Evolutionary conservation across 139 green algal genomes (phyloP), one percentile per base, ranked within the genome.

Genomic region (Micractinium sp.): DNA sequence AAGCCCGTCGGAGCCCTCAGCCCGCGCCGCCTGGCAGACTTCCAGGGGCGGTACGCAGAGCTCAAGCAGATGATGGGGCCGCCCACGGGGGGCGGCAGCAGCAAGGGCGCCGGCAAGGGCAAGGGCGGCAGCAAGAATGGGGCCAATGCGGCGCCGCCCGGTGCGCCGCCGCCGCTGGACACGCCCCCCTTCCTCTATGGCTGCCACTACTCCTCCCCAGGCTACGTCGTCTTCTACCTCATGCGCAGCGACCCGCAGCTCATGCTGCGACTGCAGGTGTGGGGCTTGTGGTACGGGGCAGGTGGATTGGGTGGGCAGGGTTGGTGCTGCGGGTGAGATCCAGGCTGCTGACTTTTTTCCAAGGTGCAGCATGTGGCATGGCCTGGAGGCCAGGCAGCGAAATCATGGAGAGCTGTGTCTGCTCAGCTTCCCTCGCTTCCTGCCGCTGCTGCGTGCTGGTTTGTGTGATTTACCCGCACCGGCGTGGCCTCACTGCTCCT

Each of bases 141-240:
- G 9, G 47, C 7, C 73, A 82, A 33, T 25, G 53, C 77, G 60
- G 53, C 85, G 89, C 63, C 85, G 90, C 91, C 84, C 67, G 84
- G 71, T 82, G 93, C 69, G 92, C 94, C 71, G 75, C 87, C 87
- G 38, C 83, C 86, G 19, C 78, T 91, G 78, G 83, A 88, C 5
- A 85, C 93, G 74, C 94, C 94, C 56, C 94, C 95, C 75, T 99
- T 98, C 90, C 90, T 99, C 91, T 99, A 98, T 89, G 97, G 98
- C 87, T 98, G 95, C 12, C 98, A 99, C 93, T 99, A 99, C 94
- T 98, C 95, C 71, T 97, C 96, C 15, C 97, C 97, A 0, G 96
- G 96, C 25, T 97, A 97, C 84, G 97, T 99, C 2, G 94, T 99
- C 87, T 99, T 97, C 92, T 99, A 96, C 92, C 93, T 98, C 61